Evolutionary conservation across 495 filamentous ascomycete genomes (phyloP), one percentile per base, ranked within the genome.

Genomic region (Amniculicola lignicola): DNA sequence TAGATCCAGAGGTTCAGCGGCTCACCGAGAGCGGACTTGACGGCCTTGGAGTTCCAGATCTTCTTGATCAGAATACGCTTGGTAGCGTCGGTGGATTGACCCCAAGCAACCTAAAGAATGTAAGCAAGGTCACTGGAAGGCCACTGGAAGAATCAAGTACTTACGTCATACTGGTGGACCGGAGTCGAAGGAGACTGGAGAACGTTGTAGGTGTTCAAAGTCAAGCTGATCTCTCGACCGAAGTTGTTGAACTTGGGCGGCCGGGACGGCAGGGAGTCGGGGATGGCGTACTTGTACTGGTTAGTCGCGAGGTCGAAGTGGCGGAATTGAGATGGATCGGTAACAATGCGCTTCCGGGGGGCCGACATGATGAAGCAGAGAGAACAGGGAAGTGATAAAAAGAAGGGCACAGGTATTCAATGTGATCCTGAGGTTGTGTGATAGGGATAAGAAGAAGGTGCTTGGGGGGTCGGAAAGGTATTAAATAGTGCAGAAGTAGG

Each of bases 131-230:
- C 15, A n/a, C 15, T 14, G 43, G 24, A 27, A 29, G 40, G 19
- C 15, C 3, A 14, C 4, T 22, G 15, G 16, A 3, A 27, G 43
- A 27, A 16, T n/a, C n/a, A n/a, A n/a, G 40, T 16, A 81, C 87
- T 79, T 72, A 95, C 89, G 74, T 96, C 91, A 57, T 90, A 97
- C 71, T 96, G 90, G 51, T 81, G 83, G 39, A 96, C 76, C 0
- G 74, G 72, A 4, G 68, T 73, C 16, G 62, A 77, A 0, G 81
- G 79, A 25, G 74, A 78, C 51, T 71, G 62, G 2, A 48, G 59
- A n/a, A 95, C 80, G 0, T 77, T 75, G 70, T 81, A 95, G 6
- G 88, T 81, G 69, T 98, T 98, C 44, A 94, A 69, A 0, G 70
- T 63, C 5, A 96, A 64, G 6, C 72, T 71, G 15, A 85, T 74